Evolutionary conservation across 805 yeast species (phyloP), one percentile per base, ranked within the genome.

Genomic region (Wickerhamomyces mucosus): DNA sequence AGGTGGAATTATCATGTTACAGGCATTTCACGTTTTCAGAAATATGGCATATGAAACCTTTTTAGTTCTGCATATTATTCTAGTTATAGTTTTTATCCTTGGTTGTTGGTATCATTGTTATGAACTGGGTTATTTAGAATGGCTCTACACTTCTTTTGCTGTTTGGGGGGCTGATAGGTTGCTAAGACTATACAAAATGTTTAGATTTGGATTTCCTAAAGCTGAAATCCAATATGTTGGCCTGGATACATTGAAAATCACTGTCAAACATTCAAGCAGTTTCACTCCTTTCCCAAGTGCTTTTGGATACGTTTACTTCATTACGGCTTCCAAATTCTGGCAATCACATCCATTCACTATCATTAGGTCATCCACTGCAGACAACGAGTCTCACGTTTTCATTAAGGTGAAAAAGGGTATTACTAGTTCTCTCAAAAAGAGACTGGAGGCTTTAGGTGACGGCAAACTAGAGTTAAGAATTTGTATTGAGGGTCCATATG

Each of bases 291-390:
- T 46, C 35, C 78, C 85, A 3, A 80, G 83, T 18, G 59, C 68
- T 12, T 72, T 58, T 49, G 72, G 66, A 1, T 79, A 61, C 45
- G 53, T 82, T 21, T 67, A 76, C 53, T 74, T 79, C 50, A 39
- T 76, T 35, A 57, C 69, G 26, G 61, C 67, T 15, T 47, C 56
- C 3, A 54, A 65, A 24, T 73, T 77, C 50, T 77, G 78, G 76
- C 84, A 79, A 50, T 70, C 79, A 5, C 86, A 80, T 50, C 89
- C 89, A 4, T 79, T 82, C 55, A 76, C 88, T 1, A 52, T 71
- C 6, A 57, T 70, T 25, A 63, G 63, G 31, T 56, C 69, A 4
- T 51, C 51, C 7, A 50, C 55, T 2, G 53, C 58, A 27, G 56
- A 58, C 23, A 55, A 59, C 38, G 52, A 55, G 27, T 46, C 72